Evolutionary conservation across 345 rosid genomes (phyloP).

Genomic region (Gossypium mustelinum): DNA sequence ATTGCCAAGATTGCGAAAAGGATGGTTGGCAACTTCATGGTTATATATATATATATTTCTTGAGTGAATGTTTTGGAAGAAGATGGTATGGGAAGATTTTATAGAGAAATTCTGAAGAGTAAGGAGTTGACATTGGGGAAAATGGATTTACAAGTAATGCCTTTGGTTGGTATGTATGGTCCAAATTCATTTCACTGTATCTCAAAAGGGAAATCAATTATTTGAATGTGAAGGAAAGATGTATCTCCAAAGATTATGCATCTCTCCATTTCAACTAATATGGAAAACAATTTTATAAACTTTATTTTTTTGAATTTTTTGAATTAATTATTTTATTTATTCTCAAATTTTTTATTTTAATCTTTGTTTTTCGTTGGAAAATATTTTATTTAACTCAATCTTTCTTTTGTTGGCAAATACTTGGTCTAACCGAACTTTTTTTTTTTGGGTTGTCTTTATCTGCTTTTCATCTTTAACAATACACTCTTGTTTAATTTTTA

Average conservation of each 20-base stretch:
- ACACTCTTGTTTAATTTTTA: too few species aligned
- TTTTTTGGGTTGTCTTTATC: too few species aligned
- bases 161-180: constrained; percentile 20
- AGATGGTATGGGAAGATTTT: constrained; percentile 1
- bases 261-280: background rate
- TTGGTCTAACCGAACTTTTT: too few species aligned
- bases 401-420: too few species aligned
- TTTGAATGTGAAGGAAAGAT: constrained; percentile 21
- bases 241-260: background rate
- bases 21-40: constrained; percentile 8
- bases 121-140: constrained; percentile 19
- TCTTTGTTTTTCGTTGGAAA: too few species aligned
- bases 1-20: constrained; percentile 13
- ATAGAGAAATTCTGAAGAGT: background rate
- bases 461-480: too few species aligned
- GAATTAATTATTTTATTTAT: too few species aligned
- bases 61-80: background rate
- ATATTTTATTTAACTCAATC: too few species aligned
- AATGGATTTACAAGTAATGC: constrained; percentile 16
- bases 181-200: constrained; percentile 17
- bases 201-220: constrained; percentile 12
- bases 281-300: too few species aligned
- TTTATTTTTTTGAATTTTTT: too few species aligned
- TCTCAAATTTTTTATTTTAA: too few species aligned
- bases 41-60: background rate